A percentile compares a stretch with the other conserved stretches of the same genome.
Conservation (phyloP, 75 land plant genomes). For the Cupressus sempervirens region DNA sequence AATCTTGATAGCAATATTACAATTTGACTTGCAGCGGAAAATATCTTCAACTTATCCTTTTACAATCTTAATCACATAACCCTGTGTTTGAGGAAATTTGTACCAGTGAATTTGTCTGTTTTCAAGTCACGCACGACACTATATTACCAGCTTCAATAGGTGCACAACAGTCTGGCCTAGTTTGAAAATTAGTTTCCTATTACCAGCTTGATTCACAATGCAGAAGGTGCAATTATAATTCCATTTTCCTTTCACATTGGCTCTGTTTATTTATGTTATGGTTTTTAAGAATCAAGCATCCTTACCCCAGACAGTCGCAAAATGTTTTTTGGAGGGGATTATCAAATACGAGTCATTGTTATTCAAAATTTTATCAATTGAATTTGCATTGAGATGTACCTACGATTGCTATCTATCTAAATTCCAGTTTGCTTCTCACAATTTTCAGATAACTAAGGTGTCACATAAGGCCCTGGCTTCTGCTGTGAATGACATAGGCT, state of each 20-base stretch:
- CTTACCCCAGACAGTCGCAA: not conserved
- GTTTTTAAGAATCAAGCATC: not conserved
- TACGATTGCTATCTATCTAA: not conserved
- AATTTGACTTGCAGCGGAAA: too few relatives aligned
- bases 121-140: too few relatives aligned
- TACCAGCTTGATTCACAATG: not conserved
- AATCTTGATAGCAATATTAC: too few relatives aligned
- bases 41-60: too few relatives aligned
- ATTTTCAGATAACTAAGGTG: slow-evolving; percentile 58
- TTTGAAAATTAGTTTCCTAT: not conserved
- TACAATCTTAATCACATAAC: not conserved
- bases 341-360: not conserved
- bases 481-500: slow-evolving; percentile 68
- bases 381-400: not conserved
- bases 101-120: not conserved
- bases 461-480: slow-evolving; percentile 54
- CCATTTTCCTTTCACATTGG: not conserved
- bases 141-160: not conserved
- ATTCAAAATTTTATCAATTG: not conserved
- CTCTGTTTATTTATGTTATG: not conserved
- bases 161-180: not conserved
- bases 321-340: not conserved
- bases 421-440: not conserved
- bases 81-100: not conserved
- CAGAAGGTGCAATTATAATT: not conserved